Base-by-base conservation (phyloP, 1,284 basidiomycete species). In the Dichomitus squalens region DNA sequence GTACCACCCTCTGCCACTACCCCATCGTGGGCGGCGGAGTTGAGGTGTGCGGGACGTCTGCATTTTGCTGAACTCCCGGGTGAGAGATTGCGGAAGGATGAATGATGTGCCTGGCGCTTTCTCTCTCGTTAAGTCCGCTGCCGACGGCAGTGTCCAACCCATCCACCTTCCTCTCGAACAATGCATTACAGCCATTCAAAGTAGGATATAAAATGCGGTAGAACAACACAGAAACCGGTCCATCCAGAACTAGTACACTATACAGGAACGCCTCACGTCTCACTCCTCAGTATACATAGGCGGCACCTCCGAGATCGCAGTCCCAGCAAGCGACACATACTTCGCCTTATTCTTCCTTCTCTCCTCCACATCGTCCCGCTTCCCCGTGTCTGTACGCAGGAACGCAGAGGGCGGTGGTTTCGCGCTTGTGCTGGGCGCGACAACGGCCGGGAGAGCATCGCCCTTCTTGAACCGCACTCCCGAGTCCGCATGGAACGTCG, bases 1-100 rank as follows among this genome's bases (percentile, higher is more conserved):
- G 81, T 75, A 73, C 71, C 72, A 71, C 73, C 76, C 76, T 73
- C 80, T 78, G 75, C 75, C 77, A 75, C 79, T 64, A 56, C 7
- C 9, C 11, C 1, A 12, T 1, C n/a, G 20, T 16, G 21, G 7
- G 1, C 7, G 2, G 21, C 18, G 38, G 9, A 31, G 49, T 47
- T 38, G 49, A 21, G 57, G 40, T 67, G n/a, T n/a, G n/a, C n/a
- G n/a, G n/a, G n/a, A n/a, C n/a, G n/a, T 73, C 61, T 64, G 70
- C 40, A 68, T 74, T 70, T 73, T 60, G 70, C 68, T 68, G 59
- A 64, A 59, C 52, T 52, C 53, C 66, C 73, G 69, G 71, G 71
- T 70, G n/a, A n/a, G n/a, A n/a, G n/a, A n/a, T n/a, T n/a, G n/a
- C n/a, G n/a, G n/a, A n/a, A n/a, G n/a, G n/a, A n/a, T n/a, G n/a